These are phyloP conservation scores for Chlorella sp. DNA, from an alignment of 139 green algal genomes.

Conservation along the genomic window DNA sequence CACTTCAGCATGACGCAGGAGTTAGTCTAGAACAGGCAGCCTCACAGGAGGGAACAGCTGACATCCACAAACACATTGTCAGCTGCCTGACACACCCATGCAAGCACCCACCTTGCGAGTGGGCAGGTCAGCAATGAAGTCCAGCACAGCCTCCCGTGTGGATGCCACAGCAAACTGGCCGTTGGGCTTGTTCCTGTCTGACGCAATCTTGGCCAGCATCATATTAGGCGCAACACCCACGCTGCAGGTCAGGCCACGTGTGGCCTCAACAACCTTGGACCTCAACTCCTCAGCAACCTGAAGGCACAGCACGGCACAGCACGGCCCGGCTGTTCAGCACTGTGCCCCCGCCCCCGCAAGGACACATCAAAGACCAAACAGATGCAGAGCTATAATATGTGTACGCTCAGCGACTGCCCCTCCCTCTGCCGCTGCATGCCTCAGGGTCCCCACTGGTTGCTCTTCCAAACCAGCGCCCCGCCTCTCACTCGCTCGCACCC, in stretches of 20 bases:
- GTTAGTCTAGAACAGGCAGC: too few species aligned
- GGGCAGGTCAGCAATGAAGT: conserved; percentile 63
- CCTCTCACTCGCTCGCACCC: too few species aligned
- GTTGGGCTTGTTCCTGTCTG: conserved; percentile 85
- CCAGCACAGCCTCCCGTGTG: conserved; percentile 23
- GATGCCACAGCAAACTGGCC: conserved; percentile 46
- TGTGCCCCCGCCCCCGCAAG: background rate
- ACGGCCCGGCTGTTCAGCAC: background rate
- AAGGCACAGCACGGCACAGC: background rate
- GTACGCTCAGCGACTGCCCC: background rate
- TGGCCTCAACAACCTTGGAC: conserved; percentile 35
- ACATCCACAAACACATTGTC: too few species aligned
- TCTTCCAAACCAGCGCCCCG: too few species aligned
- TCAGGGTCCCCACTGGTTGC: background rate
- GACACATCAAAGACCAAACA: background rate
- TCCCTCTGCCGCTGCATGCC: background rate
- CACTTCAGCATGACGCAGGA: too few species aligned
- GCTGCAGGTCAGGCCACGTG: conserved; percentile 65
- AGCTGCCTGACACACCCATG: too few species aligned
- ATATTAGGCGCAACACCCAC: conserved; percentile 70
- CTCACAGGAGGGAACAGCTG: too few species aligned
- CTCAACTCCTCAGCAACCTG: conserved; percentile 59
- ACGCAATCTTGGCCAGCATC: conserved; percentile 71
- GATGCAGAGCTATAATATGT: background rate
- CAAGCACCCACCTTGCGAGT: conserved; percentile 51